These are phyloP conservation scores for Spergularia azorica DNA, from an alignment of 179 eudicot species.

Conservation along the genomic window DNA sequence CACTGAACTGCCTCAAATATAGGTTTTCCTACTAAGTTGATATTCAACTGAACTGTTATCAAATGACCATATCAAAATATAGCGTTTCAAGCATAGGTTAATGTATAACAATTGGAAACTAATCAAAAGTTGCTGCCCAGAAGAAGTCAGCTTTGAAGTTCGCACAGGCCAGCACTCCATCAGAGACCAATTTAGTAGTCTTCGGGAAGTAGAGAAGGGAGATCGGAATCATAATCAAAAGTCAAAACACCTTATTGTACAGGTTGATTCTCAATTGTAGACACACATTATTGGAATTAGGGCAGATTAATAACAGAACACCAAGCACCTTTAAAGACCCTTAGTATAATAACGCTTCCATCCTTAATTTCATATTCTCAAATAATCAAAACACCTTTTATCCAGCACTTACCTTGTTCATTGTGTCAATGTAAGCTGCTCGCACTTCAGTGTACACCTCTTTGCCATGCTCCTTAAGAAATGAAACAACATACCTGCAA, in stretches of 20 bases:
- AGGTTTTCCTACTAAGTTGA: neutral
- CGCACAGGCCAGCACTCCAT: slow-evolving; percentile 8
- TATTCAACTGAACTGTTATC: too few species aligned
- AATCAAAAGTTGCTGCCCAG: too few species aligned
- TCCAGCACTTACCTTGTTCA: slow-evolving; percentile 77
- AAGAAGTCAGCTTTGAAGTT: neutral
- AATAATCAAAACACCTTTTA: neutral
- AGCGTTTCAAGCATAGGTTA: too few species aligned
- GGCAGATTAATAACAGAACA: neutral
- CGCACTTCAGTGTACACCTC: slow-evolving; percentile 86
- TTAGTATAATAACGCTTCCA: neutral
- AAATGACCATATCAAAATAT: too few species aligned
- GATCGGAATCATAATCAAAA: too few species aligned
- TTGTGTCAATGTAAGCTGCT: slow-evolving; percentile 92
- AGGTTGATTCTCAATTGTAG: neutral
- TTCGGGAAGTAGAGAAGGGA: neutral
- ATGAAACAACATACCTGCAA: slow-evolving; percentile 77
- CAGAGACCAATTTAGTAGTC: neutral
- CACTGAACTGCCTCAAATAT: too few species aligned
- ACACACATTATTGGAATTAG: neutral
- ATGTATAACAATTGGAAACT: too few species aligned
- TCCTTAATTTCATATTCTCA: neutral
- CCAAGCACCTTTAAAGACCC: neutral
- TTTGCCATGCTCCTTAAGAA: slow-evolving; percentile 97
- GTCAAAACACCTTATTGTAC: too few species aligned